These are phyloP conservation scores for Aspergillus spinulosporus DNA, from an alignment of 2,329 filamentous ascomycete species.

Conservation along the genomic window DNA sequence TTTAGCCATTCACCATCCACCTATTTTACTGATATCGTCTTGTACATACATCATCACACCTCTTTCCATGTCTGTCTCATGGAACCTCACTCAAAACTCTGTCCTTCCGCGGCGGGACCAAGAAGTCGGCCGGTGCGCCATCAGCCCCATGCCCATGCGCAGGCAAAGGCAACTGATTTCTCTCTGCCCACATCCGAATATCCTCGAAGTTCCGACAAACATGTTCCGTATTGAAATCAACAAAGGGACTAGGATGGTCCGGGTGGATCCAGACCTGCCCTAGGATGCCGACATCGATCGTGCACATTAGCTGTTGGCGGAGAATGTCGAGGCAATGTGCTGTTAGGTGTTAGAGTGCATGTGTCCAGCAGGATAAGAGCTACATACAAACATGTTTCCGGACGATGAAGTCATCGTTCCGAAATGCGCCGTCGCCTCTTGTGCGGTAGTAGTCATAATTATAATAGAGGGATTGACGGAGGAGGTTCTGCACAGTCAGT, in stretches of 20 bases:
- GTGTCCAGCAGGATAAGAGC: too few species aligned
- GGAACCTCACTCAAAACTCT: conserved; percentile 29
- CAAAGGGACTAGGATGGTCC: conserved; percentile 53
- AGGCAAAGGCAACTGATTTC: conserved; percentile 47
- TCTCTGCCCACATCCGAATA: conserved; percentile 56
- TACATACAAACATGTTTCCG: conserved; percentile 59
- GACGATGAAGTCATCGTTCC: conserved; percentile 57
- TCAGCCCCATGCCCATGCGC: conserved; percentile 22
- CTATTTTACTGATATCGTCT: too few species aligned
- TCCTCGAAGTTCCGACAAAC: conserved; percentile 59
- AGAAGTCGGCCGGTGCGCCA: conserved; percentile 45
- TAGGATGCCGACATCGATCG: conserved; percentile 59
- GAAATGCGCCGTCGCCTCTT: conserved; percentile 54
- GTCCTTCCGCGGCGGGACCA: conserved; percentile 39
- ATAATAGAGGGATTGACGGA: conserved; percentile 60
- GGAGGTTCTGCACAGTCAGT: conserved; percentile 50
- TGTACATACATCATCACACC: too few species aligned
- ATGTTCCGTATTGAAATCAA: conserved; percentile 64
- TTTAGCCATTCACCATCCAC: too few species aligned
- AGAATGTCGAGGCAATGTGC: conserved; percentile 63
- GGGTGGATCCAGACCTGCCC: conserved; percentile 60
- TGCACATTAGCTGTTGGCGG: conserved; percentile 65
- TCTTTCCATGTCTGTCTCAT: too few species aligned
- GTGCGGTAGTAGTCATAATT: conserved; percentile 60
- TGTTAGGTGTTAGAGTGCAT: conserved; percentile 20